Base-by-base conservation (phyloP, 2,329 filamentous ascomycete genomes). In the Colletotrichum sp. region DNA sequence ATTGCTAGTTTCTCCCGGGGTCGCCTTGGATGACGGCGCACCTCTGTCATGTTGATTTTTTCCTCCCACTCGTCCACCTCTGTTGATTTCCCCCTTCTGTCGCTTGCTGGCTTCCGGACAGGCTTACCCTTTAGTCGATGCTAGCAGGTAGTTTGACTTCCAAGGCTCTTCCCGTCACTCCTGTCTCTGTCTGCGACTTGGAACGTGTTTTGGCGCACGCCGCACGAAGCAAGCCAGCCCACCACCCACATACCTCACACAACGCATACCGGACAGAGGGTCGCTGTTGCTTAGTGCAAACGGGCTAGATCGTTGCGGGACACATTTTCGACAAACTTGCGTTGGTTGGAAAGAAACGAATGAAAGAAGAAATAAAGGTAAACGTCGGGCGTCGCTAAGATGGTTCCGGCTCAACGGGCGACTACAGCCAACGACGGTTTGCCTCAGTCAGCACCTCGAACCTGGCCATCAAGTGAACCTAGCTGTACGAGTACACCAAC, bases 341-440 rank as follows among this genome's bases (percentile, higher is more conserved):
- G 18, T 7, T 24, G 15, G 13, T 55, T 43, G 21, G 7, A 29
- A 29, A 27, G 16, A 18, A 43, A 27, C 16, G 33, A 21, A 18
- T 16, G 29, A n/a, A 59, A 33, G 7, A 34, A 54, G 27, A 31
- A 33, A 33, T 15, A 38, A 54, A 54, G 24, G 59, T 21, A 43
- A 66, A 29, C 31, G 43, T 54, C 64, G 15, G 18, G 34, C 18
- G 54, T 70, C 54, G 57, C 55, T 68, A 15, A 18, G n/a, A 68
- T 71, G 54, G 68, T 71, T 65, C 71, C 68, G 68, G 62, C 43
- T 66, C 43, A 66, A 66, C 67, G 67, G 71, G 66, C 29, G 21
- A 67, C 59, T 29, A 51, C 59, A 64, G 24, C 65, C 12, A 65
- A 51, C 66, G 47, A 38, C 47, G 43, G 24, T 59, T 63, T 51